Conservation (phyloP, 495 filamentous ascomycete species). For the Aspergillus heteromorphus region DNA sequence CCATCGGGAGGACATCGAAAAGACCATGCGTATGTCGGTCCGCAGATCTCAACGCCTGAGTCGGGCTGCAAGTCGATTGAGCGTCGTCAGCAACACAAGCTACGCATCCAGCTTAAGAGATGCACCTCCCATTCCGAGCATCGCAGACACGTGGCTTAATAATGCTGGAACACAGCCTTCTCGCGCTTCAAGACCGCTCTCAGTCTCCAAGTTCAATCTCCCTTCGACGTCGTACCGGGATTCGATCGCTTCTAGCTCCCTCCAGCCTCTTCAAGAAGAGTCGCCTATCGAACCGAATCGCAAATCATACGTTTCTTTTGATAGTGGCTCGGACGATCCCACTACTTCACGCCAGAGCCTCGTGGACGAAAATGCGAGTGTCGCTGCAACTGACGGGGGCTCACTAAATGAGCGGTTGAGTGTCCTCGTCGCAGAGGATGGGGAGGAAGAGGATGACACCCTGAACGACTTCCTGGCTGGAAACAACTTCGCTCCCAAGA, state of each 20-base stretch:
- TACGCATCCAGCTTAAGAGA: constrained; percentile 86
- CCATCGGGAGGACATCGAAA: constrained; percentile 84
- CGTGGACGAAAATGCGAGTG: constrained; percentile 73
- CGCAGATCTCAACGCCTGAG: constrained; percentile 85
- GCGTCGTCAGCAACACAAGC: constrained; percentile 89
- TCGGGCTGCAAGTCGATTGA: constrained; percentile 83
- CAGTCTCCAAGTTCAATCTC: constrained; percentile 54
- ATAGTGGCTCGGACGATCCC: constrained; percentile 78
- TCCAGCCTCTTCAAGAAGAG: constrained; percentile 88
- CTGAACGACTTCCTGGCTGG: constrained; percentile 80
- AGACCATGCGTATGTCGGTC: constrained; percentile 86
- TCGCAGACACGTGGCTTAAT: constrained; percentile 88
- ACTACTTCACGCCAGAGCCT: constrained; percentile 66
- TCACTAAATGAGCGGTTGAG: constrained; percentile 66
- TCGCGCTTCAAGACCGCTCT: constrained; percentile 53
- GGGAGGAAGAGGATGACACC: constrained; percentile 77
- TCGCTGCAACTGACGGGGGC: constrained; percentile 56
- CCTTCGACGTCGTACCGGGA: constrained; percentile 67
- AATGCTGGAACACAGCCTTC: constrained; percentile 40
- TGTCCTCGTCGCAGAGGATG: constrained; percentile 63
- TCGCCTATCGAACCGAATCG: constrained; percentile 83
- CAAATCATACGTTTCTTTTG: constrained; percentile 95
- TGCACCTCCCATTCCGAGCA: constrained; percentile 86
- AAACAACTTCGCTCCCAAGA: constrained; percentile 89
- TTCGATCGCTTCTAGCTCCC: constrained; percentile 78